These are phyloP conservation scores for Fusarium sp. DNA, from an alignment of 2,329 filamentous ascomycete species.

Conservation along the genomic window DNA sequence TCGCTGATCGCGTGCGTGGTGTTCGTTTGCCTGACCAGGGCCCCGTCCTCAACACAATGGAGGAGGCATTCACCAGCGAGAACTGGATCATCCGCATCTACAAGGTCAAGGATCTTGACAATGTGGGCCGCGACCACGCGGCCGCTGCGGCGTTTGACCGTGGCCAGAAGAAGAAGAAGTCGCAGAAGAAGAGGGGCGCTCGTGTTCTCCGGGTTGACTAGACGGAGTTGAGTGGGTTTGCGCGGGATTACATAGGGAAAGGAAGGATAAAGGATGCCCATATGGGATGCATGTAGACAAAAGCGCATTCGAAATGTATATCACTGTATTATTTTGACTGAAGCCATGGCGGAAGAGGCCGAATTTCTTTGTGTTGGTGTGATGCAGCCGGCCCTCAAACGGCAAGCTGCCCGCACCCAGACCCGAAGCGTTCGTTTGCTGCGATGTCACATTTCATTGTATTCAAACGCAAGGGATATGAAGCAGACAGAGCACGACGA, in stretches of 20 bases:
- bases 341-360: conserved; percentile 9
- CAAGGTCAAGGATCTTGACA: conserved; percentile 99
- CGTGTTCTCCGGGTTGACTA: conserved; percentile 79
- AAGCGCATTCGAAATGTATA: conserved; percentile 52
- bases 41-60: conserved; percentile 86
- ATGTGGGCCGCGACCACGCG: conserved; percentile 89
- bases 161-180: conserved; percentile 86
- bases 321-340: conserved; percentile 47
- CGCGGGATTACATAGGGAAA: conserved; percentile 21
- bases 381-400: neutral
- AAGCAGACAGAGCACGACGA: neutral
- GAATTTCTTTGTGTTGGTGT: conserved; percentile 15
- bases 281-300: conserved; percentile 46
- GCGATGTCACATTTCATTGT: neutral
- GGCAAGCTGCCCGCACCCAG: neutral
- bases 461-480: conserved; percentile 12
- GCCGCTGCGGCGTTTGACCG: conserved; percentile 76
- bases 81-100: conserved; percentile 99
- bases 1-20: conserved; percentile 87
- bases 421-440: conserved; percentile 15
- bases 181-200: conserved; percentile 76
- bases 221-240: conserved; percentile 49
- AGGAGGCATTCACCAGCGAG: conserved; percentile 98
- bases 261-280: conserved; percentile 35
- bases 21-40: conserved; percentile 83